Percentiles rank a stretch among this genome's conserved stretches.
Evolutionary conservation across 129 eudicot species (phyloP).

Genomic region (Helianthus annuus): DNA sequence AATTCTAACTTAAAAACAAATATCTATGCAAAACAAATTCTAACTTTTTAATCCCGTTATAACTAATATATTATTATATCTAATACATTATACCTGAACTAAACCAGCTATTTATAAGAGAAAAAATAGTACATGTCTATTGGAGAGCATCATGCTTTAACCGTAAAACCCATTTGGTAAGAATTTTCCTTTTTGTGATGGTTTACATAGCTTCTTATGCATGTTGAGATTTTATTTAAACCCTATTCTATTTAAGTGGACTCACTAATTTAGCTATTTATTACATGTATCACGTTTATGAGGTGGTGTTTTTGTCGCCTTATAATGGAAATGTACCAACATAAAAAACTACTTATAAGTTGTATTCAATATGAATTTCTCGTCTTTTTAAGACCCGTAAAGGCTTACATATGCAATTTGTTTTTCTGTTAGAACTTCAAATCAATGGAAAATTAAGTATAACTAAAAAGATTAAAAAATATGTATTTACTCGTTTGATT

Average conservation of each 20-base stretch:
- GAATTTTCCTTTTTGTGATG: slow-evolving; percentile 4
- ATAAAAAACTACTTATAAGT: background rate
- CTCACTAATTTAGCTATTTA: background rate
- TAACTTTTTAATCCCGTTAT: no score
- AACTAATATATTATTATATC: no score
- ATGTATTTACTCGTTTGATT: background rate
- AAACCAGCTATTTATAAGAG: background rate
- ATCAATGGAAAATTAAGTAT: background rate
- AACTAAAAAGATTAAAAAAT: background rate
- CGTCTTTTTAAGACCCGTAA: slow-evolving; percentile 7
- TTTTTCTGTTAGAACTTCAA: background rate
- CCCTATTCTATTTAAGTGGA: background rate
- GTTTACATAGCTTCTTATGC: background rate
- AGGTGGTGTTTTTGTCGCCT: background rate
- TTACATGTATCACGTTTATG: background rate
- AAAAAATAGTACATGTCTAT: background rate
- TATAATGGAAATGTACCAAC: slow-evolving; percentile 3
- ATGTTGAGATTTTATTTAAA: background rate
- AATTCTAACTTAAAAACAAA: no score
- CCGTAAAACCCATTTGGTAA: slow-evolving; percentile 6
- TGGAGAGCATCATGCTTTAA: background rate
- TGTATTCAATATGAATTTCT: background rate
- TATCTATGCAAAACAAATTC: no score
- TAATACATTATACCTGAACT: background rate
- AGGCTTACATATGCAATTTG: background rate